Evolutionary conservation across 768 basidiomycete genomes (phyloP), one percentile per base, ranked within the genome.

Genomic region (Leccinellum albellum): DNA sequence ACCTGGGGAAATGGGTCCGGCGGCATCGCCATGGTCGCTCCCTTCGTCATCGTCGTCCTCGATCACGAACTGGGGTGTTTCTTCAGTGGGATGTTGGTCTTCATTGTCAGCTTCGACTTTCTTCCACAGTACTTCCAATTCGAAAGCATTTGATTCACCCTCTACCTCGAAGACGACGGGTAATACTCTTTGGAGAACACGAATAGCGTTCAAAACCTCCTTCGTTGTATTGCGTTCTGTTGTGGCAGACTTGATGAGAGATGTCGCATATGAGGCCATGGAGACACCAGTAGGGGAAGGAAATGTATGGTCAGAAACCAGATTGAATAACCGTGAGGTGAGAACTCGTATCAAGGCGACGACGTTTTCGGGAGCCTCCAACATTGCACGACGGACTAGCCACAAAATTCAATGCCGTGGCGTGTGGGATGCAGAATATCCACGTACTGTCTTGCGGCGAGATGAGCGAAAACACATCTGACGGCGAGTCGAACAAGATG

Each of bases 171-270:
- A 94, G 44, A 98, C 74, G n/a, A 95, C 86, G 3, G 95, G 95
- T 15, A 98, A 76, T 20, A 98, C 81, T 50, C 97, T 83, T 57
- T 92, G 88, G 20, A 99, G 81, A 8, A 98, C 83, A 28, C 96
- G 83, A n/a, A 98, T 69, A 67, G 94, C 94, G 66, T 97, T 98
- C 46, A 99, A 78, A 4, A 87, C 91, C 70, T 98, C 89, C 62
- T 88, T 92, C 2, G 89, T 88, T 28, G 93, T 77, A 63, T 85
- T 91, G 60, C 82, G 79, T 58, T 83, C 85, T 6, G 76, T 59
- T 7, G 77, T 70, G 20, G 78, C 75, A 10, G 79, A 75, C 62
- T 85, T 88, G 61, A 91, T 87, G 64, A 91, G 77, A 1, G 88
- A 85, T 1, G 85, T 79, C 4, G 88, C 84, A 61, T 88, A 83